phyloP scores from a whole-genome alignment of 2,329 filamentous ascomycete genomes.

The Sarocladium oryzae region DNA sequence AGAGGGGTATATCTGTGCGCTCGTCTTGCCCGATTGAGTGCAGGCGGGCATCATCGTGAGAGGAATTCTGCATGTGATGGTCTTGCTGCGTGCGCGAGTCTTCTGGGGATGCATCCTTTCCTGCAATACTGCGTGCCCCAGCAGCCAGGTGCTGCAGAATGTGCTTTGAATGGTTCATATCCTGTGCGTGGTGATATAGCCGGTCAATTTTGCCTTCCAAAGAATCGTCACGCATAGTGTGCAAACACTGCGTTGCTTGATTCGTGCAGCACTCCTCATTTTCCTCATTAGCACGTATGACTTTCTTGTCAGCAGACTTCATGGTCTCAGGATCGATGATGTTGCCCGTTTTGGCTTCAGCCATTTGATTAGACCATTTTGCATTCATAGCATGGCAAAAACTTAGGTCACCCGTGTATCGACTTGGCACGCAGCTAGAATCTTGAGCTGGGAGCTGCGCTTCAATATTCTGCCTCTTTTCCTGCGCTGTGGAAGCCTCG shows the following conservation, averaged over 20 bases:
- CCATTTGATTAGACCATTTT: too few relatives aligned
- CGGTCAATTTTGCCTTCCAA: constrained; percentile 22
- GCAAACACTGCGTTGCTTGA: too few relatives aligned
- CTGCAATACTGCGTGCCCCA: constrained; percentile 10
- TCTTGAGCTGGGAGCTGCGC: constrained; percentile 15
- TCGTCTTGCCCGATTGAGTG: background rate
- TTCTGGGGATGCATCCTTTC: background rate
- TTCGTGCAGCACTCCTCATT: too few relatives aligned
- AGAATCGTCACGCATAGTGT: background rate
- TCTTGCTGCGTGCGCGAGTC: background rate
- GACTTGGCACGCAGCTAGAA: constrained; percentile 25
- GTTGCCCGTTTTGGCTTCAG: too few relatives aligned
- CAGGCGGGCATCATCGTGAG: background rate
- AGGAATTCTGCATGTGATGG: background rate
- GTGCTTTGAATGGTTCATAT: constrained; percentile 27
- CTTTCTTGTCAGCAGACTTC: too few relatives aligned
- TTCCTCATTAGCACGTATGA: too few relatives aligned
- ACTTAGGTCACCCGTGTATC: constrained; percentile 10
- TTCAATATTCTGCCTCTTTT: constrained; percentile 15
- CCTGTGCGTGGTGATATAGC: constrained; percentile 26
- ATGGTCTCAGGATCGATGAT: too few relatives aligned
- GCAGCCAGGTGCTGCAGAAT: constrained; percentile 27
- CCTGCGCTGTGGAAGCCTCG: constrained; percentile 16
- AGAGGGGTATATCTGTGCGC: too few relatives aligned
- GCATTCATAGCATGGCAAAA: too few relatives aligned